A percentile compares a stretch with the other conserved stretches of the same genome.
Evolutionary conservation across 306 rosid genomes (phyloP).

Genomic region (Crataegus laevigata): DNA sequence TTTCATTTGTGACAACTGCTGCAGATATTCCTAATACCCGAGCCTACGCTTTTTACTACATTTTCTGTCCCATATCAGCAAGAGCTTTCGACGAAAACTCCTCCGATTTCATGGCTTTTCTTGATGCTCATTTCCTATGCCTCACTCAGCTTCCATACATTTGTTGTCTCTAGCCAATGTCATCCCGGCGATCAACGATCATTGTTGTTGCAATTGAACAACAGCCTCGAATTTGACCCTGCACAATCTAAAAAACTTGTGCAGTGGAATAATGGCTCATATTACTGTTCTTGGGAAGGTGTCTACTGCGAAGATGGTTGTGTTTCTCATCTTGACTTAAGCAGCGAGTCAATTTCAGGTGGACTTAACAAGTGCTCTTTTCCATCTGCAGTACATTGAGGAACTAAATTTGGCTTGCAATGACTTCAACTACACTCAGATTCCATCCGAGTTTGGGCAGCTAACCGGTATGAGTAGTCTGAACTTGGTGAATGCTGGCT

Average conservation of each 20-base stretch:
- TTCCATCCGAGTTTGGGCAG: conserved; percentile 13
- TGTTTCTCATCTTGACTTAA: conserved; percentile 20
- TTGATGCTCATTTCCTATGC: background rate
- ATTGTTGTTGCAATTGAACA: conserved; percentile 39
- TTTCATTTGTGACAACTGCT: background rate
- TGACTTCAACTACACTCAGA: background rate
- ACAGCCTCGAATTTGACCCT: background rate
- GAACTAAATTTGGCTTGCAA: conserved; percentile 8
- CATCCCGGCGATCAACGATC: conserved; percentile 26
- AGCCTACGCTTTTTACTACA: background rate
- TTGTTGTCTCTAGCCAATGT: conserved; percentile 25
- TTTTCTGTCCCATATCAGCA: conserved; percentile 10
- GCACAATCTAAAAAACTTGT: conserved; percentile 8
- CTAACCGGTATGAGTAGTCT: conserved; percentile 1
- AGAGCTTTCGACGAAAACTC: conserved; percentile 20
- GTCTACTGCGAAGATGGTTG: conserved; percentile 7
- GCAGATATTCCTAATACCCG: background rate
- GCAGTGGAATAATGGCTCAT: conserved; percentile 21
- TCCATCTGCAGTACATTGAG: too few species aligned
- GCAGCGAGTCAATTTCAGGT: background rate
- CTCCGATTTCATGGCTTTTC: conserved; percentile 13
- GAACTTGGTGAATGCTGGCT: conserved; percentile 23
- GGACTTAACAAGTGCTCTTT: conserved; percentile 7
- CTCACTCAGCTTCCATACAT: background rate
- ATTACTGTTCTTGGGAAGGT: conserved; percentile 49